These are phyloP conservation scores for Oidiodendron maius DNA, from an alignment of 495 filamentous ascomycete genomes.

Conservation along the genomic window DNA sequence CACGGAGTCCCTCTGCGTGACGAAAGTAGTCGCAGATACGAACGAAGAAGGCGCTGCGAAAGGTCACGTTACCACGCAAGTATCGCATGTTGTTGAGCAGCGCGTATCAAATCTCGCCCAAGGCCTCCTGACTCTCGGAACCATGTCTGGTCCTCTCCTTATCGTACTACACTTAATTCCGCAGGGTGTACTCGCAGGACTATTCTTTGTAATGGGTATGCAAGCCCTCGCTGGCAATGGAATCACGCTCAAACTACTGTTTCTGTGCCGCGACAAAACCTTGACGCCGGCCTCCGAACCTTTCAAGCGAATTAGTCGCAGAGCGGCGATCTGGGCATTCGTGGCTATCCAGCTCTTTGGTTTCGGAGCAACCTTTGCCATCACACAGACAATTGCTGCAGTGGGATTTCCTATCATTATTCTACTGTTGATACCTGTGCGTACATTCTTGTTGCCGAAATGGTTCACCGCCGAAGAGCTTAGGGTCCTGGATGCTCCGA, in stretches of 20 bases:
- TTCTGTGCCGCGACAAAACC: conserved; percentile 59
- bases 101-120: conserved; percentile 81
- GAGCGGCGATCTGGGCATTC: conserved; percentile 66
- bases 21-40: conserved; percentile 49
- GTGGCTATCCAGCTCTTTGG: conserved; percentile 70
- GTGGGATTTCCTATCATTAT: conserved; percentile 93
- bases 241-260: conserved; percentile 76
- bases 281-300: conserved; percentile 63
- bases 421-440: conserved; percentile 68
- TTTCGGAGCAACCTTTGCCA: conserved; percentile 86
- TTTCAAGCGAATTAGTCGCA: conserved; percentile 54
- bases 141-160: conserved; percentile 83
- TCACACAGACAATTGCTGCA: conserved; percentile 90
- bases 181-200: conserved; percentile 77
- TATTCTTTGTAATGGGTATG: conserved; percentile 94
- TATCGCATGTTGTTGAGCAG: conserved; percentile 82
- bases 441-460: conserved; percentile 65
- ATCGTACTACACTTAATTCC: conserved; percentile 80
- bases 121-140: conserved; percentile 76
- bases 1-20: conserved; percentile 76
- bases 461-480: conserved; percentile 68
- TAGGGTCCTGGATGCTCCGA: conserved; percentile 65
- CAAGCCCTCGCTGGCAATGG: conserved; percentile 78
- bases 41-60: conserved; percentile 51
- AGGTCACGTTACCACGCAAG: conserved; percentile 53